phyloP scores from a whole-genome alignment of 2,329 filamentous ascomycete genomes.

The Fusarium lateritium region DNA sequence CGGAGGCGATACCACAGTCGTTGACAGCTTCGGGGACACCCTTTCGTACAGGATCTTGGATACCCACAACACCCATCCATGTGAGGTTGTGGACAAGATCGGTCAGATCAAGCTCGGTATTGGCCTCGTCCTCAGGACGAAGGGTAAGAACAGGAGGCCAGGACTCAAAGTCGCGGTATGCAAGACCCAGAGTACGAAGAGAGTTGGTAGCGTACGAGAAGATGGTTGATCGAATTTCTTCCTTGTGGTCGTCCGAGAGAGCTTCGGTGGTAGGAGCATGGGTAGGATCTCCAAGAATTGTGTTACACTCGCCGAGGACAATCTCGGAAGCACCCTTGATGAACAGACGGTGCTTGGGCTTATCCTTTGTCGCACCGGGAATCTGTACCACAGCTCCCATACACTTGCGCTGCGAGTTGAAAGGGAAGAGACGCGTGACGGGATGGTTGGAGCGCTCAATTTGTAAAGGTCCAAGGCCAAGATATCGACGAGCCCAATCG shows the following conservation, averaged over 20 bases:
- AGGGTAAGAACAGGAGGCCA: slow-evolving; percentile 77
- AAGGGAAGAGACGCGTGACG: slow-evolving; percentile 66
- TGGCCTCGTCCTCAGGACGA: slow-evolving; percentile 73
- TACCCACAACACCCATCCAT: slow-evolving; percentile 69
- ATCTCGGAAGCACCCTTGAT: slow-evolving; percentile 73
- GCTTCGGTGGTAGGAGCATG: slow-evolving; percentile 12
- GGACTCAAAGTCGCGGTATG: slow-evolving; percentile 78
- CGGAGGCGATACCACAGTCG: slow-evolving; percentile 74
- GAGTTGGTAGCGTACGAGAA: slow-evolving; percentile 74
- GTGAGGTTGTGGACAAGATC: slow-evolving; percentile 61
- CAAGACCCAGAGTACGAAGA: slow-evolving; percentile 79
- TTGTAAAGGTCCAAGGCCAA: slow-evolving; percentile 63
- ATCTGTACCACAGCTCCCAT: slow-evolving; percentile 70
- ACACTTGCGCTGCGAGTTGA: slow-evolving; percentile 68
- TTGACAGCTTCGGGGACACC: slow-evolving; percentile 74
- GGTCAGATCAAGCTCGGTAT: slow-evolving; percentile 61
- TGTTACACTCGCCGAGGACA: slow-evolving; percentile 62
- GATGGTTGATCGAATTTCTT: slow-evolving; percentile 67
- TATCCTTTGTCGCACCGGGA: slow-evolving; percentile 48
- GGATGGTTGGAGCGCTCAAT: slow-evolving; percentile 63
- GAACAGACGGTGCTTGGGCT: slow-evolving; percentile 61
- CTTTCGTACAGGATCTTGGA: slow-evolving; percentile 76
- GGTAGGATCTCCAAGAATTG: slow-evolving; percentile 70
- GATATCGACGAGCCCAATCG: slow-evolving; percentile 63
- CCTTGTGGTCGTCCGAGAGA: slow-evolving; percentile 60